phyloP scores from a whole-genome alignment of 768 basidiomycete species.

The Floccularia luteovirens region DNA sequence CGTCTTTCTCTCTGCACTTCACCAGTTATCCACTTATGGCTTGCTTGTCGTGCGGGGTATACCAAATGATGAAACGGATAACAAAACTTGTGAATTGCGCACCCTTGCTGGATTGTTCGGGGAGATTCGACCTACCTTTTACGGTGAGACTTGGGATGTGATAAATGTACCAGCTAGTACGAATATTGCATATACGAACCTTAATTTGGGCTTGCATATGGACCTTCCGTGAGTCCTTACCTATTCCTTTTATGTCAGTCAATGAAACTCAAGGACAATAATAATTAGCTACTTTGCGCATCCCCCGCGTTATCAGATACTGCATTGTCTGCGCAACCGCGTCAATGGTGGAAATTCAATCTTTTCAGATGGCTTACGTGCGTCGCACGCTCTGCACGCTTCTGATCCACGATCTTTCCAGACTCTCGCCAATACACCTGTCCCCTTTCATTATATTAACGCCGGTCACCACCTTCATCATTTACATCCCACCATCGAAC shows the following conservation, averaged over 20 bases:
- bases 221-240: slow-evolving; percentile 76
- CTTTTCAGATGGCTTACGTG: slow-evolving; percentile 77
- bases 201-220: slow-evolving; percentile 86
- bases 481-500: slow-evolving; percentile 70
- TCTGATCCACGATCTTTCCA: slow-evolving; percentile 45
- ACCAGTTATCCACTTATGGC: slow-evolving; percentile 64
- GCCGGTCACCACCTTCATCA: slow-evolving; percentile 77
- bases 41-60: slow-evolving; percentile 68
- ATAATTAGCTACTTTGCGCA: slow-evolving; percentile 73
- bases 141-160: slow-evolving; percentile 87
- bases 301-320: slow-evolving; percentile 87
- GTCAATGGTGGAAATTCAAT: slow-evolving; percentile 79
- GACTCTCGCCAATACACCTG: slow-evolving; percentile 48
- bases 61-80: slow-evolving; percentile 49
- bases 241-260: too few relatives aligned
- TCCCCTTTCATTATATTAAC: slow-evolving; percentile 90
- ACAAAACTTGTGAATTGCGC: slow-evolving; percentile 60
- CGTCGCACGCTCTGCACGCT: slow-evolving; percentile 45
- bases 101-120: slow-evolving; percentile 64
- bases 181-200: slow-evolving; percentile 94
- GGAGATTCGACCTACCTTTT: slow-evolving; percentile 80
- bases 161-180: slow-evolving; percentile 62
- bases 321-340: slow-evolving; percentile 84
- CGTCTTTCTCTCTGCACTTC: not conserved
- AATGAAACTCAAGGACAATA: not conserved